Conservation (phyloP, 2,329 filamentous ascomycete genomes). For the Botryosphaeria dothidea region DNA sequence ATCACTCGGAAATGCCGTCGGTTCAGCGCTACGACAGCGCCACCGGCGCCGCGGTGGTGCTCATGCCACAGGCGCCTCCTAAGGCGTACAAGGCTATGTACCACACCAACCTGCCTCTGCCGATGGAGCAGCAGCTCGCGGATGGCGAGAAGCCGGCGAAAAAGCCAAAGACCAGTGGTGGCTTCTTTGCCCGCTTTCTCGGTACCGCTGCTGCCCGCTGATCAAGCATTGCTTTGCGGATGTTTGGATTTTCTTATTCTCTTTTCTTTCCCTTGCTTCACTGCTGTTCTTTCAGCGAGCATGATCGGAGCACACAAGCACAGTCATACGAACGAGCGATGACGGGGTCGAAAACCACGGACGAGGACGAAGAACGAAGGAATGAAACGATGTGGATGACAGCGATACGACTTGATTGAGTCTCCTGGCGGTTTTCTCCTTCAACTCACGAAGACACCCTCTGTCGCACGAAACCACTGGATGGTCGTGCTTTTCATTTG, state of each 20-base stretch:
- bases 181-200: conserved; percentile 22
- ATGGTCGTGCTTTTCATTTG: conserved; percentile 15
- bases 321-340: background rate
- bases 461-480: conserved; percentile 12
- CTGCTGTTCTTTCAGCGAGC: conserved; percentile 11
- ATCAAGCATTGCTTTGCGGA: too few relatives aligned
- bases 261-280: background rate
- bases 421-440: background rate
- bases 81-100: conserved; percentile 25
- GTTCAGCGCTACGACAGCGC: conserved; percentile 42
- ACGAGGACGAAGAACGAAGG: conserved; percentile 5
- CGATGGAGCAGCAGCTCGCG: conserved; percentile 34
- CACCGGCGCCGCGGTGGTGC: conserved; percentile 44
- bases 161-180: conserved; percentile 36
- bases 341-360: background rate
- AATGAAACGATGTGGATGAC: conserved; percentile 15
- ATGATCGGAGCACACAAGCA: background rate
- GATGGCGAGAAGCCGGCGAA: conserved; percentile 37
- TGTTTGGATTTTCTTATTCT: background rate
- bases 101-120: background rate
- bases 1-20: conserved; percentile 34
- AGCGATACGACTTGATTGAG: conserved; percentile 4
- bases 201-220: conserved; percentile 1
- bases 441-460: background rate
- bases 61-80: conserved; percentile 38